Percentiles rank a stretch among this genome's conserved stretches.
These are phyloP conservation scores for Fragaria iinumae DNA, from an alignment of 306 rosid genomes.

Conservation along the genomic window DNA sequence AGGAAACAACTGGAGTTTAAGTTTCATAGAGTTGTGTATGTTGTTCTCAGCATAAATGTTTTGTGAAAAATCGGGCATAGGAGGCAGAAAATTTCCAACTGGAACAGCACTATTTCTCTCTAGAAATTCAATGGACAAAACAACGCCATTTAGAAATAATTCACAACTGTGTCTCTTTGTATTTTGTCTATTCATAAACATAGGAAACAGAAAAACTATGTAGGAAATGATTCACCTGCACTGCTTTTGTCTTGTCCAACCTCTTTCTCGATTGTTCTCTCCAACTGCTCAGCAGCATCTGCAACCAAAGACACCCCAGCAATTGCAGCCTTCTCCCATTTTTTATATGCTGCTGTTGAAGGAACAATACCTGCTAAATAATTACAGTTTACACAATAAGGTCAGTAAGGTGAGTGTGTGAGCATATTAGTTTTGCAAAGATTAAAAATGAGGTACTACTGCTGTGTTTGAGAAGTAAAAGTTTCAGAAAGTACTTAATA, in stretches of 20 bases:
- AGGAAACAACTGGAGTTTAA: constrained; percentile 93
- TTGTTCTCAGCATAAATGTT: constrained; percentile 51
- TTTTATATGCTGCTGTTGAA: constrained; percentile 81
- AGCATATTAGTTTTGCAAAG: not conserved
- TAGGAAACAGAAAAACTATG: constrained; percentile 6
- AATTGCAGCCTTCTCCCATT: constrained; percentile 99
- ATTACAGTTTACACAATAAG: not conserved
- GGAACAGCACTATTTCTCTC: constrained; percentile 52
- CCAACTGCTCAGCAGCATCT: constrained; percentile 98
- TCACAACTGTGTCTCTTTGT: constrained; percentile 13
- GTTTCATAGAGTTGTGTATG: constrained; percentile 49
- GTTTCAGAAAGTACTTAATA: not conserved
- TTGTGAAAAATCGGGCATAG: constrained; percentile 53
- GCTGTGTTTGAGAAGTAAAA: not conserved
- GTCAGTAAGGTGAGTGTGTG: not conserved
- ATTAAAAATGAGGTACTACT: not conserved
- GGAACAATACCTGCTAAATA: constrained; percentile 49
- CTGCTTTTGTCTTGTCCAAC: constrained; percentile 52
- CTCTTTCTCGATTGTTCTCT: constrained; percentile 63
- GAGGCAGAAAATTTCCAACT: constrained; percentile 38
- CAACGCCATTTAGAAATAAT: constrained; percentile 19
- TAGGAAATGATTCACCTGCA: constrained; percentile 39
- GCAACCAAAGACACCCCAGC: constrained; percentile 99
- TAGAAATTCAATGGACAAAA: constrained; percentile 38
- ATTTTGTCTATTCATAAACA: constrained; percentile 9